Percentiles rank a stretch among this genome's conserved stretches.
phyloP scores from a whole-genome alignment of 179 eudicot genomes.

The Spergularia azorica region DNA sequence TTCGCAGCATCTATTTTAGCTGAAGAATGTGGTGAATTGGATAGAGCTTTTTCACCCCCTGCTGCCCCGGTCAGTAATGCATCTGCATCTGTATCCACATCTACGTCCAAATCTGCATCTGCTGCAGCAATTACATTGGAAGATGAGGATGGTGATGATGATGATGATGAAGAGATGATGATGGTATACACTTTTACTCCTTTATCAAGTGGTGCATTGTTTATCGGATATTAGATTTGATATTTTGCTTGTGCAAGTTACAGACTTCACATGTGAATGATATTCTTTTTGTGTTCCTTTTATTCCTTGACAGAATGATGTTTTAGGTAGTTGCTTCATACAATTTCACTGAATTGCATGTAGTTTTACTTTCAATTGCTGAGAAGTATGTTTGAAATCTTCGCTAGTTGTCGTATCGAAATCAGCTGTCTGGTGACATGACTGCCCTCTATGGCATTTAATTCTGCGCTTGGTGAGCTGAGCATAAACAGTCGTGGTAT shows the following conservation, averaged over 20 bases:
- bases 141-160: conserved; percentile 55
- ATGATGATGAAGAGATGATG: conserved; percentile 87
- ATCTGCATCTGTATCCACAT: conserved; percentile 13
- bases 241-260: neutral
- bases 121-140: conserved; percentile 35
- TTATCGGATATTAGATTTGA: neutral
- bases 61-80: conserved; percentile 30
- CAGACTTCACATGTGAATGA: neutral
- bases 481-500: neutral
- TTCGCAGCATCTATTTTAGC: conserved; percentile 88
- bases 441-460: neutral
- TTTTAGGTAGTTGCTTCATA: neutral
- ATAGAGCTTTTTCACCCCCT: conserved; percentile 47
- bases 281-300: neutral
- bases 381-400: neutral
- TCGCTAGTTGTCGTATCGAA: too few relatives aligned
- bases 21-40: conserved; percentile 55
- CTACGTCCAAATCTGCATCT: conserved; percentile 55
- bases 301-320: neutral
- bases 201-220: neutral
- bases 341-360: conserved; percentile 7
- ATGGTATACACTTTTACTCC: conserved; percentile 45
- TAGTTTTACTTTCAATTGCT: neutral
- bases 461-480: neutral
- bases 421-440: too few relatives aligned